These are phyloP conservation scores for Penicillium sp. DNA, from an alignment of 2,329 filamentous ascomycete genomes.

Conservation along the genomic window DNA sequence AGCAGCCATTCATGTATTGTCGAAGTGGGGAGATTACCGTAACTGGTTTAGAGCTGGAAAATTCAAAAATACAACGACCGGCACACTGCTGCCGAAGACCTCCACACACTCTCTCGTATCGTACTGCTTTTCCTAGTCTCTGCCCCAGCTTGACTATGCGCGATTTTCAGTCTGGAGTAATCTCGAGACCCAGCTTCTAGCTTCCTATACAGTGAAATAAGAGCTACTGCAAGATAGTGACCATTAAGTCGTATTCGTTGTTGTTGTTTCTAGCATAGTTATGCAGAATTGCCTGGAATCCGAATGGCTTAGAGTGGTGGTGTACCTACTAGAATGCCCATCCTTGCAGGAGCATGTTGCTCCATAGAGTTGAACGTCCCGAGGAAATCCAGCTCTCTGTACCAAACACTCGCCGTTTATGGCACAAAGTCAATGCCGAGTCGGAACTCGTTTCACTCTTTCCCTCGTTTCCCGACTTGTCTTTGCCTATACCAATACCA, in stretches of 20 bases:
- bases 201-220: not conserved
- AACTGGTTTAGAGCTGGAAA: not conserved
- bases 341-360: conserved; percentile 20
- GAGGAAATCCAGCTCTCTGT: conserved; percentile 4
- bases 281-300: conserved; percentile 16
- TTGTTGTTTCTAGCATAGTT: not conserved
- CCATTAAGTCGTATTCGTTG: not conserved
- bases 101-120: not conserved
- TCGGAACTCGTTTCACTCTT: not conserved
- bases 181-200: conserved; percentile 1
- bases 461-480: not conserved
- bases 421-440: not conserved
- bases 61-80: conserved; percentile 13
- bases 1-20: conserved; percentile 6
- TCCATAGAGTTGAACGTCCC: conserved; percentile 11
- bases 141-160: conserved; percentile 24
- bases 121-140: conserved; percentile 7
- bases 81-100: conserved; percentile 21
- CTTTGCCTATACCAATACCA: not conserved
- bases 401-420: not conserved
- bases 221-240: too few species aligned
- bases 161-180: conserved; percentile 17
- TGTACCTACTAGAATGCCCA: not conserved
- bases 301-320: not conserved
- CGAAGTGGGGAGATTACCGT: not conserved